Conservation (phyloP, 495 filamentous ascomycete genomes). For the Elaphomyces granulatus region DNA sequence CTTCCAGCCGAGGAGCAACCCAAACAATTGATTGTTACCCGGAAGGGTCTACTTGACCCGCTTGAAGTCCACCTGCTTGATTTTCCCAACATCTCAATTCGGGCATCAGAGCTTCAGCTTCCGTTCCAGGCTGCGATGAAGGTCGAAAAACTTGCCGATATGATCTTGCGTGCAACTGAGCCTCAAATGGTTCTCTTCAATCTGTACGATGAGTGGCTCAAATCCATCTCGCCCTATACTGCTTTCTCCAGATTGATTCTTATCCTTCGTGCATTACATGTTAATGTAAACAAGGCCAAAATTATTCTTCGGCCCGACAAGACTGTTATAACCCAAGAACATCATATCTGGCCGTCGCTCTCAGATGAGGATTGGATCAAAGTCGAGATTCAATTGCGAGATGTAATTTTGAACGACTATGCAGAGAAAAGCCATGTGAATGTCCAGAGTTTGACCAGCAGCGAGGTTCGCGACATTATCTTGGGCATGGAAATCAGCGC, state of each 20-base stretch:
- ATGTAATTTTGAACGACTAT: slow-evolving; percentile 95
- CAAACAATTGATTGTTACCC: slow-evolving; percentile 95
- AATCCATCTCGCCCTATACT: slow-evolving; percentile 96
- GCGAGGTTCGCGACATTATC: slow-evolving; percentile 97
- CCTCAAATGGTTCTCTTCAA: slow-evolving; percentile 99
- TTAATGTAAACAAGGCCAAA: slow-evolving; percentile 98
- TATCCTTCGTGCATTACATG: slow-evolving; percentile 89
- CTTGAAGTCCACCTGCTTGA: slow-evolving; percentile 95
- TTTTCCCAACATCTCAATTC: slow-evolving; percentile 98
- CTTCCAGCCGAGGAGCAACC: slow-evolving; percentile 97
- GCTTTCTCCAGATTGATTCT: slow-evolving; percentile 94
- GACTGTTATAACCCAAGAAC: slow-evolving; percentile 94
- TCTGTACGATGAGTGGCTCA: slow-evolving; percentile 97
- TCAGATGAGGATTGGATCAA: slow-evolving; percentile 98
- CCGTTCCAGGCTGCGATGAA: slow-evolving; percentile 99
- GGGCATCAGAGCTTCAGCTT: slow-evolving; percentile 91
- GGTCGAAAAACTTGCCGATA: slow-evolving; percentile 96
- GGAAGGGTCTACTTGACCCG: slow-evolving; percentile 94
- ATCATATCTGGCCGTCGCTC: slow-evolving; percentile 95
- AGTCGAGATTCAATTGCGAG: slow-evolving; percentile 89
- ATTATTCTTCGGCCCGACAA: slow-evolving; percentile 94
- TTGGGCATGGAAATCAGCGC: slow-evolving; percentile 99
- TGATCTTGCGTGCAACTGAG: slow-evolving; percentile 96
- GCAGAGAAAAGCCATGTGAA: slow-evolving; percentile 99
- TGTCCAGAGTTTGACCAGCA: slow-evolving; percentile 87